Evolutionary conservation across 352 stramenopile species (phyloP).

Genomic region (Phytophthora fragariaefolia): DNA sequence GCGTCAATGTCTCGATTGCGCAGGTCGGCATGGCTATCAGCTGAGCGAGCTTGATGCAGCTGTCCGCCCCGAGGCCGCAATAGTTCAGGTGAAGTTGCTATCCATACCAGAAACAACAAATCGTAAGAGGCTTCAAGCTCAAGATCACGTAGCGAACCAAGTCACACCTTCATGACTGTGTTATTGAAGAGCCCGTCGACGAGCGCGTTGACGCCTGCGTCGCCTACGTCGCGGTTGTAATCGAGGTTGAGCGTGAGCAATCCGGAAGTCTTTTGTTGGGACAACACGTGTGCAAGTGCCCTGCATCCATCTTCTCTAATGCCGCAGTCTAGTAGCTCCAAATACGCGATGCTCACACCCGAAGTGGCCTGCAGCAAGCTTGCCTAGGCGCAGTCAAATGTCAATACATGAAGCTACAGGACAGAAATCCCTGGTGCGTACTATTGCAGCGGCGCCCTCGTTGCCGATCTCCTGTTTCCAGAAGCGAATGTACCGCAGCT

Average conservation of each 20-base stretch:
- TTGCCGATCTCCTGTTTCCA: slow-evolving; percentile 85
- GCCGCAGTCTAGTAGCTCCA: slow-evolving; percentile 82
- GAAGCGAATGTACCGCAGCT: slow-evolving; percentile 78
- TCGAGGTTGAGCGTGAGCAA: slow-evolving; percentile 79
- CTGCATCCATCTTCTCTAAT: slow-evolving; percentile 70
- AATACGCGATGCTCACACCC: slow-evolving; percentile 72
- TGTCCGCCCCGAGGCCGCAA: slow-evolving; percentile 51
- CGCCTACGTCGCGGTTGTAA: slow-evolving; percentile 70
- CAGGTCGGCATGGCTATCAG: slow-evolving; percentile 65
- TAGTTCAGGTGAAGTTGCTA: slow-evolving; percentile 86
- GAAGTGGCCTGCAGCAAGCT: slow-evolving; percentile 53
- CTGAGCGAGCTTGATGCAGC: slow-evolving; percentile 76
- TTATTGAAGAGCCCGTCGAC: slow-evolving; percentile 80
- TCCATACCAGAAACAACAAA: neutral
- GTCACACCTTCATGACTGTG: slow-evolving; percentile 59
- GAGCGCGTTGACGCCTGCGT: slow-evolving; percentile 58
- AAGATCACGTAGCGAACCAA: neutral
- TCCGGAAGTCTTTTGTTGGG: slow-evolving; percentile 57
- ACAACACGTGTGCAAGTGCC: slow-evolving; percentile 58
- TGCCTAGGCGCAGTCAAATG: slow-evolving; percentile 28
- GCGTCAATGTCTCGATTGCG: slow-evolving; percentile 61
- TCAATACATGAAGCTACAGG: too few relatives aligned
- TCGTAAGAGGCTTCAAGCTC: neutral
- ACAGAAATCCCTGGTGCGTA: too few relatives aligned
- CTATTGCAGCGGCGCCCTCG: slow-evolving; percentile 73